These are phyloP conservation scores for Trichothecium roseum DNA, from an alignment of 2,329 filamentous ascomycete genomes.

Conservation along the genomic window DNA sequence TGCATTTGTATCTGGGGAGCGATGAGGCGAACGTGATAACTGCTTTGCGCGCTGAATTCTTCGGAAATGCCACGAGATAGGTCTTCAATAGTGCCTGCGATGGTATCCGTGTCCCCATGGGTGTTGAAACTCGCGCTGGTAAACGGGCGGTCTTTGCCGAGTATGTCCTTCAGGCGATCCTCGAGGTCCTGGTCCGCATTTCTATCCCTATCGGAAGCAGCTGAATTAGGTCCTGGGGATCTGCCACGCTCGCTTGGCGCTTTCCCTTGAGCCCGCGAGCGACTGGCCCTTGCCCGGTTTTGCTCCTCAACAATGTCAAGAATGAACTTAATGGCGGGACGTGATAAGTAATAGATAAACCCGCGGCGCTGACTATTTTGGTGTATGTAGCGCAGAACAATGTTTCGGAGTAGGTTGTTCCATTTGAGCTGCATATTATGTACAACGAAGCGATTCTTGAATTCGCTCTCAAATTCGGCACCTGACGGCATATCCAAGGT, in stretches of 20 bases:
- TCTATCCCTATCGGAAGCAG: constrained; percentile 43
- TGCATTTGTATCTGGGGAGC: constrained; percentile 97
- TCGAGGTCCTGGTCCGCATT: constrained; percentile 50
- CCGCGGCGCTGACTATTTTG: constrained; percentile 93
- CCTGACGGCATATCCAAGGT: constrained; percentile 58
- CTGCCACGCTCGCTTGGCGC: not conserved
- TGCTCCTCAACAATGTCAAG: constrained; percentile 96
- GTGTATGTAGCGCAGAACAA: constrained; percentile 93
- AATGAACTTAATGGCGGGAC: constrained; percentile 94
- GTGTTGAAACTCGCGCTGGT: constrained; percentile 34
- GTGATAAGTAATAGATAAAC: constrained; percentile 95
- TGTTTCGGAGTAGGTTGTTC: constrained; percentile 94
- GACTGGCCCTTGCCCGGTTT: constrained; percentile 51
- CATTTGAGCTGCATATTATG: constrained; percentile 97
- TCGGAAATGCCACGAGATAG: constrained; percentile 68
- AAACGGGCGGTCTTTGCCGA: constrained; percentile 75
- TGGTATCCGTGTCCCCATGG: constrained; percentile 19
- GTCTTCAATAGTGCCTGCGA: constrained; percentile 44
- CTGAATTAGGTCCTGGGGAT: constrained; percentile 23
- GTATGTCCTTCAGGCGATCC: constrained; percentile 74
- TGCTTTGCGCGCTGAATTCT: constrained; percentile 85
- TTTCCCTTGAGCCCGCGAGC: constrained; percentile 12
- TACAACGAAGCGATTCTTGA: constrained; percentile 96
- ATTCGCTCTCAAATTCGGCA: constrained; percentile 83
- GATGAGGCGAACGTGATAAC: constrained; percentile 89